phyloP scores from a whole-genome alignment of 331 rosid species.

The Quercus phellos region DNA sequence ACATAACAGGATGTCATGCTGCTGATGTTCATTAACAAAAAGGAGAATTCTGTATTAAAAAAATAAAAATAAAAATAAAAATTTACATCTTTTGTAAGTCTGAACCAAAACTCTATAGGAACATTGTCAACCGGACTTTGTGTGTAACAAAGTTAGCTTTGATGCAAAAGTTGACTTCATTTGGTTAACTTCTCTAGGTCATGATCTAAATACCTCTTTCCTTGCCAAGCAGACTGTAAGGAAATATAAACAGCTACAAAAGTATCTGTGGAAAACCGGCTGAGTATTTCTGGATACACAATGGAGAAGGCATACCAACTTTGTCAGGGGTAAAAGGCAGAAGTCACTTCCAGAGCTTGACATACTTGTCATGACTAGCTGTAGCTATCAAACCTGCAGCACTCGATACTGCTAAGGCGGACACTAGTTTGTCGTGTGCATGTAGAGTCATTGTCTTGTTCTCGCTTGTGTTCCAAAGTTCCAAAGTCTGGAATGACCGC shows the following conservation, averaged over 20 bases:
- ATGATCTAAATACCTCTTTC: conserved; percentile 15
- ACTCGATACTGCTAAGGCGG: conserved; percentile 63
- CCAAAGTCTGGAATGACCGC: conserved; percentile 42
- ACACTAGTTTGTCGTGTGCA: conserved; percentile 60
- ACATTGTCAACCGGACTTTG: not conserved
- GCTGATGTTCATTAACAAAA: conserved; percentile 4
- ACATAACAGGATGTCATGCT: not conserved
- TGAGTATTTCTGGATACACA: not conserved
- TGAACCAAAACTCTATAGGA: conserved; percentile 1
- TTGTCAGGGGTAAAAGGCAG: not conserved
- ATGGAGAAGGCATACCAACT: conserved; percentile 7
- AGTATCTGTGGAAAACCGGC: conserved; percentile 1
- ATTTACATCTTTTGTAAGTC: not conserved
- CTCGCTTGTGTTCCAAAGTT: conserved; percentile 62
- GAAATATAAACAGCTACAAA: not conserved
- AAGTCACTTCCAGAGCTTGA: conserved; percentile 71
- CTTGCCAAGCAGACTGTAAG: not conserved
- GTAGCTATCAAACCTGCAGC: conserved; percentile 65
- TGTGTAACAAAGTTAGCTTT: not conserved
- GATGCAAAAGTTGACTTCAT: conserved; percentile 2
- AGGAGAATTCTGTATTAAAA: not conserved
- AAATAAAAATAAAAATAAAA: not conserved
- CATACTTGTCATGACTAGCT: conserved; percentile 59
- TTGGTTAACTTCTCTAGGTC: conserved; percentile 7
- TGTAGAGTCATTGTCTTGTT: conserved; percentile 39